phyloP scores from a whole-genome alignment of 2,329 filamentous ascomycete genomes.

The Alternaria sp. region DNA sequence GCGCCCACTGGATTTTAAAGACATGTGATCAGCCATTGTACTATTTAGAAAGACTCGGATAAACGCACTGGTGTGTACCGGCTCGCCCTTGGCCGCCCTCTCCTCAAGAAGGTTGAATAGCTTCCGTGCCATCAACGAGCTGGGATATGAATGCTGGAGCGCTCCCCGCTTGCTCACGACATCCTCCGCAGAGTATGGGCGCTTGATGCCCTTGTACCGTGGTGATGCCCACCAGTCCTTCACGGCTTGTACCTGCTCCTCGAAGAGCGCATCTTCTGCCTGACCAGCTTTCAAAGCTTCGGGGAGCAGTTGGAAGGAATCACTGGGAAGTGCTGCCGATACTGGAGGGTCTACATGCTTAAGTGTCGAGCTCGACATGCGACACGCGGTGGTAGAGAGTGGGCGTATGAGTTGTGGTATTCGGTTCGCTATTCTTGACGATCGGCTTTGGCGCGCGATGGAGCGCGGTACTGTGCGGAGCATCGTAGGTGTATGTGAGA shows the following conservation, averaged over 20 bases:
- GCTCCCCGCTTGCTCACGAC: slow-evolving; percentile 93
- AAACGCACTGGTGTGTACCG: slow-evolving; percentile 86
- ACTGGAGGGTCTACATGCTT: slow-evolving; percentile 68
- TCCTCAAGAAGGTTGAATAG: slow-evolving; percentile 88
- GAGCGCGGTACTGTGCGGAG: slow-evolving; percentile 50
- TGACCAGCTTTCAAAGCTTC: slow-evolving; percentile 78
- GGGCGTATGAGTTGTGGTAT: slow-evolving; percentile 46
- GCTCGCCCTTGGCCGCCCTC: slow-evolving; percentile 78
- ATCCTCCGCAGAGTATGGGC: slow-evolving; percentile 88
- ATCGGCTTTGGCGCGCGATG: slow-evolving; percentile 49
- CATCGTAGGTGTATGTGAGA: slow-evolving; percentile 39
- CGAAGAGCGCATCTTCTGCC: slow-evolving; percentile 85
- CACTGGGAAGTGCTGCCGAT: slow-evolving; percentile 69
- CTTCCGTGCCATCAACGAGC: slow-evolving; percentile 93
- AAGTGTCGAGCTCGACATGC: slow-evolving; percentile 64
- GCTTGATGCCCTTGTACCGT: slow-evolving; percentile 86
- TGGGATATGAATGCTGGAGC: slow-evolving; percentile 86
- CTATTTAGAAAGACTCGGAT: slow-evolving; percentile 31
- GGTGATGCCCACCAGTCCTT: slow-evolving; percentile 89
- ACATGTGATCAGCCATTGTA: slow-evolving; percentile 40
- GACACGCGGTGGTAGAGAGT: slow-evolving; percentile 54
- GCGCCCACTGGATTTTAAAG: slow-evolving; percentile 76
- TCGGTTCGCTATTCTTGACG: slow-evolving; percentile 34
- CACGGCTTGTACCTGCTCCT: slow-evolving; percentile 83
- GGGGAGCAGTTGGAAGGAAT: slow-evolving; percentile 85